Evolutionary conservation across 1,284 basidiomycete species (phyloP).

Genomic region (Cryptococcus sp.): DNA sequence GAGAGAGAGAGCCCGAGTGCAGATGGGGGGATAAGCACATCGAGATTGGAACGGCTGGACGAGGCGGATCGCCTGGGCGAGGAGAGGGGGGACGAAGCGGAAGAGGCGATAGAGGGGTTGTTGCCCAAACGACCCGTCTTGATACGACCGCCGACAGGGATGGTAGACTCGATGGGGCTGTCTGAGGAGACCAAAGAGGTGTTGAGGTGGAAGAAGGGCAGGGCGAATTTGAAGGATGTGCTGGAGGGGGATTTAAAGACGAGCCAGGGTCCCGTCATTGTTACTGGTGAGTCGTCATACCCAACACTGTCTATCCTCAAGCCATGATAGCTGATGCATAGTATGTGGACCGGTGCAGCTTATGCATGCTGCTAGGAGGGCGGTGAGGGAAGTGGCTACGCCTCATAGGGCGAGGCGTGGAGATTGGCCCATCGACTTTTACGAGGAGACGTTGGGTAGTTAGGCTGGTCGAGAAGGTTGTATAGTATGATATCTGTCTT

Average conservation of each 20-base stretch:
- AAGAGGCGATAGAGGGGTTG: not conserved
- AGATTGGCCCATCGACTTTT: slow-evolving; percentile 10
- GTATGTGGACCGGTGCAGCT: slow-evolving; percentile 15
- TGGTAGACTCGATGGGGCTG: slow-evolving; percentile 1
- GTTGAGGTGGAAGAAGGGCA: slow-evolving; percentile 5
- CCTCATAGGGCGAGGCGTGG: slow-evolving; percentile 5
- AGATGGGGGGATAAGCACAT: too few species aligned
- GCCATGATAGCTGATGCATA: not conserved
- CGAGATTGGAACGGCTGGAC: not conserved
- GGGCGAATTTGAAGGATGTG: slow-evolving; percentile 4
- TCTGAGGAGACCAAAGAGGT: not conserved
- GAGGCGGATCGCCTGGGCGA: not conserved
- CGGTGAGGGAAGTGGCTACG: slow-evolving; percentile 9
- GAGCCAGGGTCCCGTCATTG: slow-evolving; percentile 5
- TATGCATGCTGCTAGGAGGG: slow-evolving; percentile 8
- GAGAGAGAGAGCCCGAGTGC: too few species aligned
- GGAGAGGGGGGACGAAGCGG: not conserved
- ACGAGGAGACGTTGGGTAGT: slow-evolving; percentile 18
- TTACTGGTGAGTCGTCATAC: slow-evolving; percentile 11
- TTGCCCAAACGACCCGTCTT: not conserved
- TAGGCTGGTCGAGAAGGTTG: slow-evolving; percentile 1
- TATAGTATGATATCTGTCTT: not conserved
- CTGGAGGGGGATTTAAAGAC: slow-evolving; percentile 3
- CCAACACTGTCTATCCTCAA: not conserved
- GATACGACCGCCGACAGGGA: not conserved